These are phyloP conservation scores for Parathielavia appendiculata DNA, from an alignment of 495 filamentous ascomycete species.

Conservation along the genomic window DNA sequence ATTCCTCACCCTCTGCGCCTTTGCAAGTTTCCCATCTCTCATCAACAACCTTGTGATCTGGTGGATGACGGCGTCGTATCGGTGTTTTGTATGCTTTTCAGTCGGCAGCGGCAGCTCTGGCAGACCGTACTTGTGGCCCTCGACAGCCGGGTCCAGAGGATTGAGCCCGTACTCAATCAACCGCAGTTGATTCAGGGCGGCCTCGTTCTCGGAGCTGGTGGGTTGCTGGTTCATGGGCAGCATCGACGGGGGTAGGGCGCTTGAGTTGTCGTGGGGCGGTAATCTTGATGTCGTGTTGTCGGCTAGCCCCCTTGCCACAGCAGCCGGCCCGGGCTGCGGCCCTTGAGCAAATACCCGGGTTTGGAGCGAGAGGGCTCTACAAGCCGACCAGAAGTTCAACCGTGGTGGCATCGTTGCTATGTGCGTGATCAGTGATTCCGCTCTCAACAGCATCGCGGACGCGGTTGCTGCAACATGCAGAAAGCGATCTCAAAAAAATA, in stretches of 20 bases:
- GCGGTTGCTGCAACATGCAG: background rate
- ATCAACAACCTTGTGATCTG: constrained; percentile 90
- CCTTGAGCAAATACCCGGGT: constrained; percentile 39
- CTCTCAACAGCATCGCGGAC: background rate
- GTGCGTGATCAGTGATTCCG: constrained; percentile 10
- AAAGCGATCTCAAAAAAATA: constrained; percentile 13
- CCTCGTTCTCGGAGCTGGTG: constrained; percentile 33
- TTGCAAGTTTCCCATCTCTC: constrained; percentile 77
- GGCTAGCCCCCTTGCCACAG: constrained; percentile 45
- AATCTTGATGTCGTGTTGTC: constrained; percentile 11
- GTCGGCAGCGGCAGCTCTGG: constrained; percentile 61
- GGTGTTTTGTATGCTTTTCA: constrained; percentile 59
- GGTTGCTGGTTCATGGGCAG: constrained; percentile 8
- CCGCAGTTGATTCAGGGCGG: constrained; percentile 35
- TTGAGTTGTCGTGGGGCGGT: background rate
- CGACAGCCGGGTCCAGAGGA: constrained; percentile 26
- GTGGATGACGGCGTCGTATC: constrained; percentile 75
- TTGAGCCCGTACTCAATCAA: constrained; percentile 32
- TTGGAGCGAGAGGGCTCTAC: constrained; percentile 43
- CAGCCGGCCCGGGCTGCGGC: constrained; percentile 57
- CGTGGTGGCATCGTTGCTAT: constrained; percentile 45
- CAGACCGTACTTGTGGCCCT: constrained; percentile 68
- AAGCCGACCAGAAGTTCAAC: constrained; percentile 41
- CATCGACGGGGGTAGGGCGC: constrained; percentile 14
- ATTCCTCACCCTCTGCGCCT: constrained; percentile 68